phyloP scores from a whole-genome alignment of 768 basidiomycete species.

The Mycena kentingensis region DNA sequence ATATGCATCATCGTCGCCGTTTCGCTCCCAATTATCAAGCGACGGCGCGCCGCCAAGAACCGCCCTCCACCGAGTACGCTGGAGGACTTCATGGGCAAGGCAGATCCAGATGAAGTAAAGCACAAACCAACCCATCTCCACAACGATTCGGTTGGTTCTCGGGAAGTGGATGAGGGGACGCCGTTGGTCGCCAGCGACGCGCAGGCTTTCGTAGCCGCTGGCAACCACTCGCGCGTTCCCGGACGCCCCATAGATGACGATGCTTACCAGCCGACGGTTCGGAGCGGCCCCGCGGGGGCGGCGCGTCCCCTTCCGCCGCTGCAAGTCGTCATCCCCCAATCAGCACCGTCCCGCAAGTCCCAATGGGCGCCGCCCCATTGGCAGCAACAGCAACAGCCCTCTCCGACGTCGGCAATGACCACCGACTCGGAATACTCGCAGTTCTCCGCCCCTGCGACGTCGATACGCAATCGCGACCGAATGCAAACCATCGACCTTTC shows the following conservation, averaged over 20 bases:
- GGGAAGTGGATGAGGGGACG: background rate
- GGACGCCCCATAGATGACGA: background rate
- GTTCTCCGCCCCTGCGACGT: conserved; percentile 3
- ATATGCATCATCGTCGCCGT: background rate
- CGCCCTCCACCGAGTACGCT: background rate
- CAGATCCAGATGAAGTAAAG: background rate
- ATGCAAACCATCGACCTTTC: background rate
- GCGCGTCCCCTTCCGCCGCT: background rate
- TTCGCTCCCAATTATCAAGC: background rate
- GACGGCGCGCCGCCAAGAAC: background rate
- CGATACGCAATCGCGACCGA: background rate
- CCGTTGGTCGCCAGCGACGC: background rate
- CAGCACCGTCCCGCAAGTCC: background rate
- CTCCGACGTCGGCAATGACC: conserved; percentile 2
- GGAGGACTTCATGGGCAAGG: conserved; percentile 6
- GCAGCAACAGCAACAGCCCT: background rate
- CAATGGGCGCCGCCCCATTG: background rate
- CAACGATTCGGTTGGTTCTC: conserved; percentile 8
- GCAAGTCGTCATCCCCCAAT: conserved; percentile 4
- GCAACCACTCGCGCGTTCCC: background rate
- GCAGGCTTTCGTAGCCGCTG: background rate
- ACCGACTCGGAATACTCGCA: conserved; percentile 19
- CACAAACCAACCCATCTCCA: background rate
- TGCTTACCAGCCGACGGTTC: background rate
- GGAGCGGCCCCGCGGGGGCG: background rate